A percentile compares a stretch with the other conserved stretches of the same genome.
Conservation (phyloP, 1,139 yeast species). For the Sugiyamaella xylanicola region DNA sequence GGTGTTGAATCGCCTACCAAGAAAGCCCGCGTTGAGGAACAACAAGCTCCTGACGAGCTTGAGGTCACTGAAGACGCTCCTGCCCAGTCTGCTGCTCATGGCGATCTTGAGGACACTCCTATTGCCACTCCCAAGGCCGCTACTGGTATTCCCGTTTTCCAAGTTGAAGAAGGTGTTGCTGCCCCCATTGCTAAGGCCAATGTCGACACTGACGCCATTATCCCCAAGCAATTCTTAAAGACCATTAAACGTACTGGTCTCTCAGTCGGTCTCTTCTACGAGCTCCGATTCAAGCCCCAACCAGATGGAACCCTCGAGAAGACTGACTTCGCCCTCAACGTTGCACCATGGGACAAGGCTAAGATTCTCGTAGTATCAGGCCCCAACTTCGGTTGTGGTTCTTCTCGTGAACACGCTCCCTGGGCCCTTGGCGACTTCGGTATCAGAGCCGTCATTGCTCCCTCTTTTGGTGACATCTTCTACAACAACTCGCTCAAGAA, state of each 20-base stretch:
- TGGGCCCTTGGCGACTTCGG: conserved; percentile 99
- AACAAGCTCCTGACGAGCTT: conserved; percentile 23
- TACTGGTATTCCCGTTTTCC: conserved; percentile 74
- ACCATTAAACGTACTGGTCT: conserved; percentile 97
- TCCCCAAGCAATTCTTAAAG: conserved; percentile 96
- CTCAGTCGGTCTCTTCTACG: conserved; percentile 84
- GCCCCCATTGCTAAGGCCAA: conserved; percentile 95
- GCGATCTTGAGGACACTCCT: conserved; percentile 36
- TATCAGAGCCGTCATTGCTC: conserved; percentile 92
- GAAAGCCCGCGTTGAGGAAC: conserved; percentile 25
- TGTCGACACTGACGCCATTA: conserved; percentile 96
- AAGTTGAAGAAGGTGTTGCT: conserved; percentile 76
- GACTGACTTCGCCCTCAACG: conserved; percentile 88
- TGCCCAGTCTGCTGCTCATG: conserved; percentile 33
- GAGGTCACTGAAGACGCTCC: conserved; percentile 32
- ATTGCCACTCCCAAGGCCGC: conserved; percentile 37
- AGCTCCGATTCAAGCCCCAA: conserved; percentile 74
- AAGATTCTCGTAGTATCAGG: conserved; percentile 90
- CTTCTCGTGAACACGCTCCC: conserved; percentile 98
- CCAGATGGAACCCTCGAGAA: conserved; percentile 70
- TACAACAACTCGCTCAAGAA: conserved; percentile 96
- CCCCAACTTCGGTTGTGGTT: conserved; percentile 98
- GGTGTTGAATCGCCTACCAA: conserved; percentile 44
- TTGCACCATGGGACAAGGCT: conserved; percentile 75
- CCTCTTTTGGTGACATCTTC: conserved; percentile 97